Evolutionary conservation across 2,329 filamentous ascomycete species (phyloP).

Genomic region (Phoma sp.): DNA sequence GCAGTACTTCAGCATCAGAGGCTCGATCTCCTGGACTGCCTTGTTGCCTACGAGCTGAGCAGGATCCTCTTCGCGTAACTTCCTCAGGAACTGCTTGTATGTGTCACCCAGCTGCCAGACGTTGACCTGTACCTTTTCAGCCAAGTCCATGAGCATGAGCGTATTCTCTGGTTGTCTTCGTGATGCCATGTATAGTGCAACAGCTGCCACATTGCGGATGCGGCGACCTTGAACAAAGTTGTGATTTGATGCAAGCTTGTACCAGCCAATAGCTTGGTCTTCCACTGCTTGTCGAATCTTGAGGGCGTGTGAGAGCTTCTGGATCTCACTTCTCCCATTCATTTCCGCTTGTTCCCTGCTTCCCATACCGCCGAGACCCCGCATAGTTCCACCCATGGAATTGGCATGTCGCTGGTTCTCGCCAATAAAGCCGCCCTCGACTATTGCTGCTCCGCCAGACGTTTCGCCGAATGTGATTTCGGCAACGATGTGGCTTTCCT

Average conservation of each 20-base stretch:
- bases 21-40: slow-evolving; percentile 79
- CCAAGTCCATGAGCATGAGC: slow-evolving; percentile 93
- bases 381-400: slow-evolving; percentile 57
- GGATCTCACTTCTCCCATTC: slow-evolving; percentile 56
- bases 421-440: slow-evolving; percentile 87
- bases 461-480: slow-evolving; percentile 93
- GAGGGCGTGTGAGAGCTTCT: slow-evolving; percentile 48
- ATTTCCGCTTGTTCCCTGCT: slow-evolving; percentile 69
- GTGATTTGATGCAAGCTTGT: slow-evolving; percentile 62
- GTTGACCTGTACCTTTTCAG: slow-evolving; percentile 82
- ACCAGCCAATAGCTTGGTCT: slow-evolving; percentile 51
- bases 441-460: slow-evolving; percentile 81
- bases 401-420: slow-evolving; percentile 84
- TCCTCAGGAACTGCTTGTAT: slow-evolving; percentile 81
- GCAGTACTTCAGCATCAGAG: slow-evolving; percentile 89
- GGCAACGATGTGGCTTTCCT: slow-evolving; percentile 86
- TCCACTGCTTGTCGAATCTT: slow-evolving; percentile 46
- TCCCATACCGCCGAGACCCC: slow-evolving; percentile 56
- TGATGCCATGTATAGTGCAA: slow-evolving; percentile 88
- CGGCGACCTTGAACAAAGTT: slow-evolving; percentile 72
- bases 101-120: slow-evolving; percentile 91
- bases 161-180: slow-evolving; percentile 79
- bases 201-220: slow-evolving; percentile 83
- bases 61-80: slow-evolving; percentile 68
- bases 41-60: slow-evolving; percentile 32